Conservation (phyloP, 106 monocot genomes). For the Platanthera guangdongensis region DNA sequence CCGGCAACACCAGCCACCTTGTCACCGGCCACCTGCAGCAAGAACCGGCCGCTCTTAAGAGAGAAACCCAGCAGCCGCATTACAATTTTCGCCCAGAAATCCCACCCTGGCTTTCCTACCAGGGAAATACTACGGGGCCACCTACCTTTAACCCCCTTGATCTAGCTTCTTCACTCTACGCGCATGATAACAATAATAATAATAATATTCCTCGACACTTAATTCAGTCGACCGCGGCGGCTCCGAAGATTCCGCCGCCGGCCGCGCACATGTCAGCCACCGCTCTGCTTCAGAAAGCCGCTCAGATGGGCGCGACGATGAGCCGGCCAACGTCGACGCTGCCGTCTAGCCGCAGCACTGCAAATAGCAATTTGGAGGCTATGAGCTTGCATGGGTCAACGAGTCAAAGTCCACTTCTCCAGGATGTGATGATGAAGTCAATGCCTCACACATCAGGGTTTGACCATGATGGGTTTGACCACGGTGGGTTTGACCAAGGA, state of each 20-base stretch:
- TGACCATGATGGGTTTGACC: constrained; percentile 6
- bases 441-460: constrained; percentile 1
- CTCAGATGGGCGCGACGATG: constrained; percentile 58
- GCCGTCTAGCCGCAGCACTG: constrained; percentile 3
- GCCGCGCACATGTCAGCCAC: constrained; percentile 47
- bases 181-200: constrained; percentile 5
- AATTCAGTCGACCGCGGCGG: background rate
- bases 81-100: constrained; percentile 21
- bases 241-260: background rate
- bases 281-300: constrained; percentile 59
- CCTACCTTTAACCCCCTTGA: constrained; percentile 9
- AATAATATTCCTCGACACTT: background rate
- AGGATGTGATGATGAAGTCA: background rate
- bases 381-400: background rate
- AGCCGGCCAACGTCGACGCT: constrained; percentile 4
- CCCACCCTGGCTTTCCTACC: constrained; percentile 14
- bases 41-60: constrained; percentile 14
- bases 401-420: background rate
- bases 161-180: constrained; percentile 9
- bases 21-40: background rate
- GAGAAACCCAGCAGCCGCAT: constrained; percentile 14
- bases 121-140: background rate
- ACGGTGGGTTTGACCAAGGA: constrained; percentile 6
- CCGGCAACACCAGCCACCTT: background rate
- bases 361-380: background rate